A percentile compares a stretch with the other conserved stretches of the same genome.
phyloP scores from a whole-genome alignment of 2,329 filamentous ascomycete genomes.

The Aquanectria penicillioides region DNA sequence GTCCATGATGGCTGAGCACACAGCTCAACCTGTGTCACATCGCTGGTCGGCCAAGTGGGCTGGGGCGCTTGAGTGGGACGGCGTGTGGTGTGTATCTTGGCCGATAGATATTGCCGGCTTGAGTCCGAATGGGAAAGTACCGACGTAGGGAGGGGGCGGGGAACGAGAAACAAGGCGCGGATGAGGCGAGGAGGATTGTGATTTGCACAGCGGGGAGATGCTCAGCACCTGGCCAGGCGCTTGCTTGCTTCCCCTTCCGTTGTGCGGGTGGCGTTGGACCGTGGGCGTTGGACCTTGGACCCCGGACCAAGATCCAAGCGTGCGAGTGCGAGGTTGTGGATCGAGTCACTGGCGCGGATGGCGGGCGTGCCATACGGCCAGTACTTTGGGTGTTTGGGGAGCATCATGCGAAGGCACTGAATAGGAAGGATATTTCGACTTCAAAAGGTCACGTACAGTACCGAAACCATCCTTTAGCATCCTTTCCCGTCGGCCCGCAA shows the following conservation, averaged over 20 bases:
- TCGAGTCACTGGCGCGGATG: slow-evolving; percentile 15
- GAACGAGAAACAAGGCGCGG: neutral
- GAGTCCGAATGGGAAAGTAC: neutral
- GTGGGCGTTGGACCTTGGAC: neutral
- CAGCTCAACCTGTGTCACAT: slow-evolving; percentile 23
- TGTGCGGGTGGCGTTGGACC: neutral
- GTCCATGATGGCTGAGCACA: slow-evolving; percentile 29
- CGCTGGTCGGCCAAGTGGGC: slow-evolving; percentile 13
- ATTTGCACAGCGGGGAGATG: neutral
- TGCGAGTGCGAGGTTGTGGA: neutral
- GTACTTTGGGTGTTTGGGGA: neutral
- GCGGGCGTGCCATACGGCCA: neutral
- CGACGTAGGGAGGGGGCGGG: neutral
- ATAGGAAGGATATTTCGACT: slow-evolving; percentile 1
- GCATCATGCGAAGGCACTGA: neutral
- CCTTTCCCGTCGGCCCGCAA: slow-evolving; percentile 3
- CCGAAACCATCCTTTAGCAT: slow-evolving; percentile 9
- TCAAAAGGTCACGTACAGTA: slow-evolving; percentile 6
- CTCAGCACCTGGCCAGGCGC: neutral
- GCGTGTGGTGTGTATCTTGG: neutral
- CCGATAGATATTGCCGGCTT: neutral
- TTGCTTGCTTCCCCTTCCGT: neutral
- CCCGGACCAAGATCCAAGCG: neutral
- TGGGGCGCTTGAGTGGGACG: slow-evolving; percentile 23
- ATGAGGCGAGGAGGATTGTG: neutral